Percentiles rank a stretch among this genome's conserved stretches.
These are phyloP conservation scores for Discostella pseudostelligera DNA, from an alignment of 108 stramenopile species.

Conservation along the genomic window DNA sequence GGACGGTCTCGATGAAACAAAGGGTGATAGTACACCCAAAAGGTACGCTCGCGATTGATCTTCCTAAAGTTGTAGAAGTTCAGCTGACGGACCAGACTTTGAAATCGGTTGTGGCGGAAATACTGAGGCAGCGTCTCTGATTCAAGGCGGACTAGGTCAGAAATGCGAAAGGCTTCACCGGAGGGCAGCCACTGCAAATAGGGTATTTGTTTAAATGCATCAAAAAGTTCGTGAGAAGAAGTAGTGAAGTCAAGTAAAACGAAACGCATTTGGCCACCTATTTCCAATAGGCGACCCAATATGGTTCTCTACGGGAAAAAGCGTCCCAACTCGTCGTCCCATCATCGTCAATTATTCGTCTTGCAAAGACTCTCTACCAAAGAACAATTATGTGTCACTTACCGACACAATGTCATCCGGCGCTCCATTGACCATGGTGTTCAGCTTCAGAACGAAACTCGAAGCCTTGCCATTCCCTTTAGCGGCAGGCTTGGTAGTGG, in stretches of 20 bases:
- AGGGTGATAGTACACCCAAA: constrained; percentile 94
- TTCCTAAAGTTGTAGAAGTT: constrained; percentile 88
- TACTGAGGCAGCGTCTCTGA: constrained; percentile 81
- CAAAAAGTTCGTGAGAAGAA: neutral
- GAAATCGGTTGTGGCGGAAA: constrained; percentile 95
- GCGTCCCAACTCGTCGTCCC: too few relatives aligned
- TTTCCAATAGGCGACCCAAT: too few relatives aligned
- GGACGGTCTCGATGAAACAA: constrained; percentile 90
- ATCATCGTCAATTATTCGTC: too few relatives aligned
- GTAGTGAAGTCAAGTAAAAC: constrained; percentile 13
- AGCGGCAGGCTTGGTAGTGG: constrained; percentile 5
- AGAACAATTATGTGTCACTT: constrained; percentile 46
- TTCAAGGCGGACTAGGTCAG: constrained; percentile 73
- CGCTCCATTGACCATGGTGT: constrained; percentile 84
- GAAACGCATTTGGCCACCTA: neutral
- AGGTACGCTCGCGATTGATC: constrained; percentile 87
- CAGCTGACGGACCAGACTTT: constrained; percentile 92
- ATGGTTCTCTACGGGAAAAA: too few relatives aligned
- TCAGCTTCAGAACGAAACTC: constrained; percentile 83
- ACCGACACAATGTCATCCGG: constrained; percentile 83
- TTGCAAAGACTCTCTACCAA: constrained; percentile 4
- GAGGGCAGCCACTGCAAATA: constrained; percentile 68
- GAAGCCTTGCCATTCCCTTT: constrained; percentile 28
- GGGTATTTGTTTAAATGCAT: neutral
- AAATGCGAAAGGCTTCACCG: constrained; percentile 87